A percentile compares a stretch with the other conserved stretches of the same genome.
These are phyloP conservation scores for Periconia sp. DNA, from an alignment of 2,329 filamentous ascomycete genomes.

Conservation along the genomic window DNA sequence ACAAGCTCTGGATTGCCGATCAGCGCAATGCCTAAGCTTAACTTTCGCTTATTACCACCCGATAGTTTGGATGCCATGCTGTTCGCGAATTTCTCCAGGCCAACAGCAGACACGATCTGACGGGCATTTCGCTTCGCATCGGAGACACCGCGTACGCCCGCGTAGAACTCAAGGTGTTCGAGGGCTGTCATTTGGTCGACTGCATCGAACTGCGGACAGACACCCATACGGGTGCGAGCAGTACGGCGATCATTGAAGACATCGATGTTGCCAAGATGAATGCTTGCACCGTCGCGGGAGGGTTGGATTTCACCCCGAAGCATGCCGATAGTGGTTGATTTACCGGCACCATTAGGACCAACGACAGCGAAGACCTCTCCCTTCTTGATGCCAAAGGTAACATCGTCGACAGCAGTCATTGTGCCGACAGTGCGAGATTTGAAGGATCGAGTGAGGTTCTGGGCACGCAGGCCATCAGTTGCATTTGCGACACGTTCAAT, in stretches of 20 bases:
- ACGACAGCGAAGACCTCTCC: constrained; percentile 86
- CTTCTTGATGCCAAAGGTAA: constrained; percentile 77
- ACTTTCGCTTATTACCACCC: constrained; percentile 87
- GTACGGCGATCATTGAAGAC: constrained; percentile 70
- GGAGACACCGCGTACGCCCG: constrained; percentile 75
- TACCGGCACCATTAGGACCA: constrained; percentile 88
- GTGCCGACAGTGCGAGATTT: constrained; percentile 55
- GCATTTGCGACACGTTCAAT: constrained; percentile 68
- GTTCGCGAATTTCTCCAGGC: constrained; percentile 69
- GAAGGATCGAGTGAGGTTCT: constrained; percentile 79
- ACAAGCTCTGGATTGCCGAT: constrained; percentile 88
- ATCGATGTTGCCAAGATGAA: constrained; percentile 76
- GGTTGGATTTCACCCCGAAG: constrained; percentile 83
- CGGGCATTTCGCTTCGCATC: constrained; percentile 77
- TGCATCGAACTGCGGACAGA: constrained; percentile 76
- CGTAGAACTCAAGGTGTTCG: constrained; percentile 86
- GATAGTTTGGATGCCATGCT: constrained; percentile 79
- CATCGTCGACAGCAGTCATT: constrained; percentile 75
- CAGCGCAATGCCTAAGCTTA: constrained; percentile 82
- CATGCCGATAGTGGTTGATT: constrained; percentile 84
- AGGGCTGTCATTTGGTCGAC: constrained; percentile 86
- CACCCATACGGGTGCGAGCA: constrained; percentile 76
- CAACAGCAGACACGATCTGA: constrained; percentile 77
- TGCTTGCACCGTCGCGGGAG: constrained; percentile 68
- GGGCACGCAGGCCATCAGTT: constrained; percentile 74